Evolutionary conservation across 345 rosid genomes (phyloP), one percentile per base, ranked within the genome.

Genomic region (Hypericum androsaemum): DNA sequence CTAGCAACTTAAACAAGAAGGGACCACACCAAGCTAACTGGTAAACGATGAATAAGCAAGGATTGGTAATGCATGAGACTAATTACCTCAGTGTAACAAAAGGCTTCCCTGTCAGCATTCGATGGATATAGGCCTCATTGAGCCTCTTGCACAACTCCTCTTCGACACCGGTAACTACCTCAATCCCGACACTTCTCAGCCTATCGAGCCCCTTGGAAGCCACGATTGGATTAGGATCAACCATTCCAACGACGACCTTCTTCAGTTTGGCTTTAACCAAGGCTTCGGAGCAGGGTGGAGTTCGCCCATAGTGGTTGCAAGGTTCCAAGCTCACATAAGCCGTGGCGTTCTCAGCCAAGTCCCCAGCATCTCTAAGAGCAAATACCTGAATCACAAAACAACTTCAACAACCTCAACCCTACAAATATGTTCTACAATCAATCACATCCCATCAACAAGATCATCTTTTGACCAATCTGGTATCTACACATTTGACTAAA

Each of bases 321-420:
- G 98, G 98, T 69, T 92, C 98, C 43, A 88, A 69, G 60, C 86
- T 85, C 68, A 88, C 97, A 56, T 88, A 92, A 47, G 95, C 85
- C 39, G 94, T 88, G 0, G 94, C 88, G 55, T 74, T 74, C 74
- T 85, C 81, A 14, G 86, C 94, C 65, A 78, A 79, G 37, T 72
- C 77, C 41, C 90, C 87, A 38, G 95, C 95, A 68, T 81, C 82
- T 64, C 88, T 66, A 28, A 88, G 72, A 68, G 98, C 94, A 76
- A 83, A 88, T 54, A 88, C 94, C 96, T 85, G 71, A 54, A 57
- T 39, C 11, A 40, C 32, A 22, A 22, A 22, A 22, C 32, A 22
- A 22, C 32, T 22, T 22, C 32, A 22, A 22, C 32, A 22, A 22
- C 32, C 32, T 4, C 4, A 22, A 22, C 32, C 4, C 32, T 22